Base-by-base conservation (phyloP, 768 basidiomycete genomes). In the Kwoniella heveanensis region DNA sequence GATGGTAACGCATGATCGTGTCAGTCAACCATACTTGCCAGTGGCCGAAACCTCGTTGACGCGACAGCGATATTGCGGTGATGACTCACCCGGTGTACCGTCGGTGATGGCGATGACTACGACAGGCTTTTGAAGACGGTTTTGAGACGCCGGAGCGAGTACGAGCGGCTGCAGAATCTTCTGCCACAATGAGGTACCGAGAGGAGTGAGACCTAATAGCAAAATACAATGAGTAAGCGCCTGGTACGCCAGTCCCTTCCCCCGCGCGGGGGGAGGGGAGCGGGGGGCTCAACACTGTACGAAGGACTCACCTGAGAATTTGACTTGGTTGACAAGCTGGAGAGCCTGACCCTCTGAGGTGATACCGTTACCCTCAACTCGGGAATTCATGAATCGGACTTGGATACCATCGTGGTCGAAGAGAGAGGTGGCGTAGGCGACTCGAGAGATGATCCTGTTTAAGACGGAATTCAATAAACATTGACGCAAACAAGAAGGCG, bases 361-460 rank as follows among this genome's bases (percentile, higher is more conserved):
- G 66, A 82, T 76, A 66, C 73, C 70, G 74, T 82, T 80, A 6
- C 82, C 82, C 32, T 81, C 79, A 53, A 77, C 60, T 10, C 76
- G 70, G 24, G 66, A 73, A 77, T 82, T 83, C 73, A 82, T 76
- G 77, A 82, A 82, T 53, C 81, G 69, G 51, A 82, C 77, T 48
- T 79, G 77, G 57, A 82, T 81, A 48, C 82, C 82, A 57, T 83
- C 82, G 15, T 77, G 69, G 70, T 81, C 81, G 66, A 80, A 80
- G 37, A 81, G 68, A 5, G 73, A 71, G 21, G 77, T 71, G 10
- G 79, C 81, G 54, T 69, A 81, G n/a, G 80, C 80, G 48, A 81
- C 79, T 57, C 80, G 66, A 25, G 73, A 74, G 25, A 80, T 54
- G 66, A 82, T 72, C 21, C 75, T 69, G 36, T 3, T 6, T 21